Conservation (phyloP, 371 early-diverging fungal species). For the Rhizomucor pusillus region DNA sequence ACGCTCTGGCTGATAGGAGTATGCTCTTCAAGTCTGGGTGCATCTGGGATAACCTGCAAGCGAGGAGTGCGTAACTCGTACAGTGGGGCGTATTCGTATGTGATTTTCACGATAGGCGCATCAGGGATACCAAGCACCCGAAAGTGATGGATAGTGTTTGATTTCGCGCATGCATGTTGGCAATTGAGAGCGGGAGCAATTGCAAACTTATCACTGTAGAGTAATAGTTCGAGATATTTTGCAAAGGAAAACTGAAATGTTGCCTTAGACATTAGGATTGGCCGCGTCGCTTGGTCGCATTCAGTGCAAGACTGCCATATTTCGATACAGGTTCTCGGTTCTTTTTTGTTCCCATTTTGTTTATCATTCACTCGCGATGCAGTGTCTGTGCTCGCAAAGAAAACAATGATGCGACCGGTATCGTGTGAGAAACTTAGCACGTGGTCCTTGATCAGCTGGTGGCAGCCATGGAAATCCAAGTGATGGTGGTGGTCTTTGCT, state of each 20-base stretch:
- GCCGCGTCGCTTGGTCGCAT: constrained; percentile 39
- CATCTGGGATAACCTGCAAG: constrained; percentile 40
- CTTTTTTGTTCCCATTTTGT: constrained; percentile 1
- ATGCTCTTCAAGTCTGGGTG: background rate
- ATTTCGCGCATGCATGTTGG: constrained; percentile 25
- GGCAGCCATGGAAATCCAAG: constrained; percentile 33
- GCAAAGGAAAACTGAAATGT: constrained; percentile 55
- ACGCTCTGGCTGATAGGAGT: constrained; percentile 3
- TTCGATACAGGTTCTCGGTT: constrained; percentile 17
- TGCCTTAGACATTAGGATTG: constrained; percentile 33
- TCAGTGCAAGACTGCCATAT: constrained; percentile 50
- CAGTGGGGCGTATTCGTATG: constrained; percentile 44
- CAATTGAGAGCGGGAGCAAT: constrained; percentile 36
- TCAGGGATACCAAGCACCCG: constrained; percentile 16
- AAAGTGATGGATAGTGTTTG: constrained; percentile 44
- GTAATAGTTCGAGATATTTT: constrained; percentile 62
- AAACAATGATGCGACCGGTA: constrained; percentile 45
- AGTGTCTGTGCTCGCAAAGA: constrained; percentile 11
- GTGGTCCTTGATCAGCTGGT: constrained; percentile 48
- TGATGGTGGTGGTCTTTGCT: constrained; percentile 8
- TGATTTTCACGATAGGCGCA: constrained; percentile 42
- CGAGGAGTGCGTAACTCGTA: constrained; percentile 64
- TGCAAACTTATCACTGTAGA: constrained; percentile 50
- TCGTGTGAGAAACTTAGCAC: constrained; percentile 56
- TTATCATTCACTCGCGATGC: constrained; percentile 18